Evolutionary conservation across 371 early-diverging fungal genomes (phyloP), one percentile per base, ranked within the genome.

Genomic region (Chytridium lagenaria): DNA sequence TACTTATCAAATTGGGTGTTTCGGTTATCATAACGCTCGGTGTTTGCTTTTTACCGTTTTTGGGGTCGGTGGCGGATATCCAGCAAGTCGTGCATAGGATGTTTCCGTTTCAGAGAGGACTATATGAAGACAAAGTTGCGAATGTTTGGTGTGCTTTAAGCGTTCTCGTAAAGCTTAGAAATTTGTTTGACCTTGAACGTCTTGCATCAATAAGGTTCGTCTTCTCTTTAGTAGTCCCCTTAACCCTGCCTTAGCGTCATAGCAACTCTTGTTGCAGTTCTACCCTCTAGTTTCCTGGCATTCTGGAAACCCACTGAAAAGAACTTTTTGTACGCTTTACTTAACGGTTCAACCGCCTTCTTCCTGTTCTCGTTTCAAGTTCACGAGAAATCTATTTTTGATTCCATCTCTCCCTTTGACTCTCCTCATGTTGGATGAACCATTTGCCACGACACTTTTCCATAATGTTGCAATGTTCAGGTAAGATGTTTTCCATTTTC

Each of bases 91-190:
- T 93, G 2, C 79, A 83, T 40, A 90, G 98, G 7, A 83, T 98
- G 1, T 98, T 98, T 67, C 98, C 98, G 0, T 89, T 98, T 0
- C 90, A 91, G 3, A 90, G 98, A 36, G 98, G 98, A 0, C 84
- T 98, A 5, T 98, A 93, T 79, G 98, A 98, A 76, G 98, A 98
- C 82, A 98, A 98, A 79, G 97, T 98, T 0, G 98, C 96, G 40
- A 97, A 95, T 74, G 75, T 97, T 2, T 98, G 98, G 98, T 98
- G 98, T 77, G 92, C 96, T 0, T 31, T 94, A 1, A 95, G 90
- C 68, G 89, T 96, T 0, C 82, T 90, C 3, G 74, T 97, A 75
- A 97, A 97, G 73, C 75, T 95, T 39, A 90, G 92, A 16, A 80
- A 86, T 2, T 70, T 92, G 23, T 89, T 92, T 68, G 80, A 80